phyloP scores from a whole-genome alignment of 176 grass and related monocot species.

The Ampelocalamus luodianensis region DNA sequence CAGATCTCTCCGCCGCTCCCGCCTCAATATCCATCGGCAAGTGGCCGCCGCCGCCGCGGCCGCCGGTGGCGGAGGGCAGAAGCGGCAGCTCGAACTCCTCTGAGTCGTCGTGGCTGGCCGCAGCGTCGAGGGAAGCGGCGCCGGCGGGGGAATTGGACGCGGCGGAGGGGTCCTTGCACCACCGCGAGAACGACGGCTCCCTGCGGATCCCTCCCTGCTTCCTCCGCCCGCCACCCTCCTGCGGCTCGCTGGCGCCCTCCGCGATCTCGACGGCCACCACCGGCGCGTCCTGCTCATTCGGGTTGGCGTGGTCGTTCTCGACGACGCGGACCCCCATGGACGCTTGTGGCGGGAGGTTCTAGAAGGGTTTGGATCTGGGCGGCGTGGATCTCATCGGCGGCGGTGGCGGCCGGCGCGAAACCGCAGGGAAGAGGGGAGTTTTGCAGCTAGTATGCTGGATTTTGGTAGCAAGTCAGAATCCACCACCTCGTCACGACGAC shows the following conservation, averaged over 20 bases:
- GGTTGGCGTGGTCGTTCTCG: conserved; percentile 34
- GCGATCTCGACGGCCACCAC: conserved; percentile 30
- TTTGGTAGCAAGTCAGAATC: conserved; percentile 60
- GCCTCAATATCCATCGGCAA: conserved; percentile 70
- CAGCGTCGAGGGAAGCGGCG: conserved; percentile 41
- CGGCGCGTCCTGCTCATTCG: conserved; percentile 33
- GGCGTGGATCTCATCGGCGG: conserved; percentile 42
- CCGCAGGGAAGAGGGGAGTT: background rate
- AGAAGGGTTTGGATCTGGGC: conserved; percentile 46
- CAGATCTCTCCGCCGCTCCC: conserved; percentile 46
- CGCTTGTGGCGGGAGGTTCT: conserved; percentile 30
- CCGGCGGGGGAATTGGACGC: conserved; percentile 12
- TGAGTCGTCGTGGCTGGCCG: conserved; percentile 49
- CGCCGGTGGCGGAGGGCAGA: conserved; percentile 42
- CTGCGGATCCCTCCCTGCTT: conserved; percentile 65
- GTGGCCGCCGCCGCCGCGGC: conserved; percentile 23
- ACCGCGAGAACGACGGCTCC: conserved; percentile 95
- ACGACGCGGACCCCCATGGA: conserved; percentile 68
- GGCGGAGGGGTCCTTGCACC: conserved; percentile 64
- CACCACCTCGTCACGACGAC: conserved; percentile 46
- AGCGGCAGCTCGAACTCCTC: conserved; percentile 87
- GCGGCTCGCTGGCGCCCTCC: conserved; percentile 14
- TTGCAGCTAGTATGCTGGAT: conserved; percentile 41
- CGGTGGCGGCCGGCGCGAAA: conserved; percentile 15
- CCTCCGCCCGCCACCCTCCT: conserved; percentile 24